Percentiles rank a stretch among this genome's conserved stretches.
These are phyloP conservation scores for Pseudocercospora cruenta DNA, from an alignment of 2,329 filamentous ascomycete species.

Conservation along the genomic window DNA sequence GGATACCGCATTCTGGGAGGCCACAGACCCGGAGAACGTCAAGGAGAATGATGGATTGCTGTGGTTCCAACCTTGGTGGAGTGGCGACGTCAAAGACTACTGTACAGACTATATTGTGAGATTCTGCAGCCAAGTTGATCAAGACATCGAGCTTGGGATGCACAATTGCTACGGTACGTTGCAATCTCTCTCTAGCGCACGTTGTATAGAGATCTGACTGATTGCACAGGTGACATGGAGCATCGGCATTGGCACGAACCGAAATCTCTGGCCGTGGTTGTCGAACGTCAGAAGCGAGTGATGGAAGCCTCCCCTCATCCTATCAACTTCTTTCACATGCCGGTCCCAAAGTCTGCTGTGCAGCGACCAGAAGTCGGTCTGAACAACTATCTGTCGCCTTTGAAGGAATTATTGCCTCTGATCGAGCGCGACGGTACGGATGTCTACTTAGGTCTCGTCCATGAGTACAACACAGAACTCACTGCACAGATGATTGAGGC, in stretches of 20 bases:
- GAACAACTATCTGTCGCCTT: slow-evolving; percentile 44
- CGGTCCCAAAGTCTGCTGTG: slow-evolving; percentile 46
- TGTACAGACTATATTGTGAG: slow-evolving; percentile 41
- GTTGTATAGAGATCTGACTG: background rate
- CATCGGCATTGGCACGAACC: slow-evolving; percentile 53
- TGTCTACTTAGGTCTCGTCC: slow-evolving; percentile 48
- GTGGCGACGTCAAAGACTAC: slow-evolving; percentile 38
- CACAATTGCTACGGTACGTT: slow-evolving; percentile 53
- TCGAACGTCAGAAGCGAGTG: slow-evolving; percentile 45
- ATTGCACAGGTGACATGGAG: slow-evolving; percentile 40
- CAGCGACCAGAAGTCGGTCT: slow-evolving; percentile 27
- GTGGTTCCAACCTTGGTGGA: slow-evolving; percentile 41
- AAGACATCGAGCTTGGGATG: slow-evolving; percentile 47
- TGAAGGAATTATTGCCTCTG: slow-evolving; percentile 36
- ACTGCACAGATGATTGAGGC: slow-evolving; percentile 44
- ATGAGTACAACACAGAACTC: slow-evolving; percentile 44
- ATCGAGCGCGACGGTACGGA: slow-evolving; percentile 41
- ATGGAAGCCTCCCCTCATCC: slow-evolving; percentile 32
- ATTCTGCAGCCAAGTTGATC: slow-evolving; percentile 39
- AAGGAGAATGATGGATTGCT: slow-evolving; percentile 25
- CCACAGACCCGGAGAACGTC: slow-evolving; percentile 18
- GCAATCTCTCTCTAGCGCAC: background rate
- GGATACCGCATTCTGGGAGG: slow-evolving; percentile 42
- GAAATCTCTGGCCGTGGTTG: slow-evolving; percentile 36
- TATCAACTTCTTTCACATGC: slow-evolving; percentile 50